Conservation (phyloP, 2,329 filamentous ascomycete genomes). For the Cladosporium sp. region DNA sequence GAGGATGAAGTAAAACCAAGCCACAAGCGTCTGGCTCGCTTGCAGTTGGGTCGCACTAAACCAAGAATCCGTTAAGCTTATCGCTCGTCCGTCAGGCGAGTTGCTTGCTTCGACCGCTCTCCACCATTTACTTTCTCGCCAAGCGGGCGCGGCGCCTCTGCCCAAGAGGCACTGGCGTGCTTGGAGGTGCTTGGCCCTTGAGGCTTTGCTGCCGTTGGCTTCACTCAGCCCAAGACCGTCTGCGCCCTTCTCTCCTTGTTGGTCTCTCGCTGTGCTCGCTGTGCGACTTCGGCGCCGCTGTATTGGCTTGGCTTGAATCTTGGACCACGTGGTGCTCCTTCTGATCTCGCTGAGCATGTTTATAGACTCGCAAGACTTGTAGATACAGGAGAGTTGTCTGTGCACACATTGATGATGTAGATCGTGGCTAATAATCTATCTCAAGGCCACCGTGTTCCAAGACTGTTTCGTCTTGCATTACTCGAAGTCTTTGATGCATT, state of each 20-base stretch:
- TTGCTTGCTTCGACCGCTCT: constrained; percentile 11
- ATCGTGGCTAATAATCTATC: background rate
- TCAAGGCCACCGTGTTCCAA: background rate
- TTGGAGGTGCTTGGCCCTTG: constrained; percentile 9
- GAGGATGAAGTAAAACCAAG: constrained; percentile 13
- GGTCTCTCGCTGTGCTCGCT: background rate
- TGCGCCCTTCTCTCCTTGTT: background rate
- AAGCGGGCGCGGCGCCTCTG: constrained; percentile 8
- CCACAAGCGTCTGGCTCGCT: constrained; percentile 7
- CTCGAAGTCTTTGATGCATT: background rate
- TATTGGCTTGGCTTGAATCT: background rate
- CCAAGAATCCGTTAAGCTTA: constrained; percentile 12
- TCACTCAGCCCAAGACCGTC: background rate
- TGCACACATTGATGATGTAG: background rate
- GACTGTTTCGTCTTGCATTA: no score
- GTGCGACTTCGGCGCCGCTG: constrained; percentile 4
- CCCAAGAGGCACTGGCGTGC: constrained; percentile 4
- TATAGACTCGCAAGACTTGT: background rate
- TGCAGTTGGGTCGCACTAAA: constrained; percentile 9
- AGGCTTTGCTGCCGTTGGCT: constrained; percentile 5
- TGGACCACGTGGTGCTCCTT: background rate
- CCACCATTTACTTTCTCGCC: constrained; percentile 1
- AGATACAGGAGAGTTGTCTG: background rate
- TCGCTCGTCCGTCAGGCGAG: constrained; percentile 11
- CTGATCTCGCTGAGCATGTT: background rate